phyloP scores from a whole-genome alignment of 1,284 basidiomycete species.

The Ustilago trichophora region DNA sequence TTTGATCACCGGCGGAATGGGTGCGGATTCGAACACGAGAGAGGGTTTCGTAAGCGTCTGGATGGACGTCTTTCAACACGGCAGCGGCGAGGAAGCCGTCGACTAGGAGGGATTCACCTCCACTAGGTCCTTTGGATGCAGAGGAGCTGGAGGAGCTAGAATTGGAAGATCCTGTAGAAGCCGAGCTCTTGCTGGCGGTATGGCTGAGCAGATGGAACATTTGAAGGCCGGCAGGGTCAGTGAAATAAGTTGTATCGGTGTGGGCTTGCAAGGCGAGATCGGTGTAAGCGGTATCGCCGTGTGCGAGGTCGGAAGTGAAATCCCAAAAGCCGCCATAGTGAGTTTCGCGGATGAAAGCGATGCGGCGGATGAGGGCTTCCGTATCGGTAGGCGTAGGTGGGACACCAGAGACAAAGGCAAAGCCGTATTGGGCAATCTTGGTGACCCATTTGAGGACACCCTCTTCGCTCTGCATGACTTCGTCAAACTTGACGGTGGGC shows the following conservation, averaged over 20 bases:
- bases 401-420: conserved; percentile 85
- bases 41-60: conserved; percentile 78
- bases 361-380: conserved; percentile 78
- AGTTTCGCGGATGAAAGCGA: conserved; percentile 89
- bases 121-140: conserved; percentile 72
- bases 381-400: conserved; percentile 85
- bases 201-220: conserved; percentile 88
- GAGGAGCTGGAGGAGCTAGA: conserved; percentile 16
- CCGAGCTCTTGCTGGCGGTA: conserved; percentile 24
- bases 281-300: conserved; percentile 84
- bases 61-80: conserved; percentile 78
- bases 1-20: conserved; percentile 76
- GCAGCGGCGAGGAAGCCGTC: conserved; percentile 93
- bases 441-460: conserved; percentile 83
- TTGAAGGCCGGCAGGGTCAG: conserved; percentile 81
- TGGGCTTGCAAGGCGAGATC: conserved; percentile 87
- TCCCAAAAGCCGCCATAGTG: conserved; percentile 96
- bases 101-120: conserved; percentile 87
- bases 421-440: conserved; percentile 79
- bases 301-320: conserved; percentile 89
- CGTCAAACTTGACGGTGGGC: conserved; percentile 79
- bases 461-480: conserved; percentile 77
- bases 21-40: conserved; percentile 78
- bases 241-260: conserved; percentile 88
- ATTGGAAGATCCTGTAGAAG: conserved; percentile 1